A percentile compares a stretch with the other conserved stretches of the same genome.
Evolutionary conservation across 2,329 filamentous ascomycete genomes (phyloP).

Genomic region (Aspergillus flavus): DNA sequence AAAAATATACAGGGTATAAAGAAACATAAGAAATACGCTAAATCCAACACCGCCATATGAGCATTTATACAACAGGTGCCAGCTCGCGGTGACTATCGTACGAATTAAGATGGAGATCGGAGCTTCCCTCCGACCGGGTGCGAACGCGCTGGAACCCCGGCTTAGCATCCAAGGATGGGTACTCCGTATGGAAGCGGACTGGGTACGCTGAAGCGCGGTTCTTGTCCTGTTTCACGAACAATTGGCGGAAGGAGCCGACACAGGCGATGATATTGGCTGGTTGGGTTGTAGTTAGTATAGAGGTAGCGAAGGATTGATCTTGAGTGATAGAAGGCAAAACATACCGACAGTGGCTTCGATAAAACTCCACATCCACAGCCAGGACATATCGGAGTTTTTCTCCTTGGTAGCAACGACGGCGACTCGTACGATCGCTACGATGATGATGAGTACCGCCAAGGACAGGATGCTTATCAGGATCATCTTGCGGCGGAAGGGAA

Average conservation of each 20-base stretch:
- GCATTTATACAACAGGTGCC: not conserved
- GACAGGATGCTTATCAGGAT: not conserved
- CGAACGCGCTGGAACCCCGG: not conserved
- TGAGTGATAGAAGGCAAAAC: not conserved
- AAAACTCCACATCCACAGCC: not conserved
- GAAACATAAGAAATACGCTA: not conserved
- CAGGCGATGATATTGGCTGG: not conserved
- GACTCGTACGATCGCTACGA: not conserved
- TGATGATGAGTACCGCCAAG: not conserved
- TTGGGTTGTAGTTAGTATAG: not conserved
- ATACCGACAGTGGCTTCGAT: not conserved
- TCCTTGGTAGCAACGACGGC: not conserved
- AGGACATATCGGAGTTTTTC: not conserved
- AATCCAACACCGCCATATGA: not conserved
- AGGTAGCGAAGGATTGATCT: accelerated
- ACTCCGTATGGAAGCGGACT: not conserved
- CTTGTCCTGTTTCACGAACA: not conserved
- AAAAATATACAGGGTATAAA: not conserved
- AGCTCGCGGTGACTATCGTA: not conserved
- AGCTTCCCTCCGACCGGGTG: not conserved
- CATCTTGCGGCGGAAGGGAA: not conserved
- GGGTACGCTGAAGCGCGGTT: not conserved
- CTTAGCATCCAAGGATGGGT: not conserved
- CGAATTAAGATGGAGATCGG: not conserved
- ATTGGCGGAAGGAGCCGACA: not conserved